phyloP scores from a whole-genome alignment of 495 filamentous ascomycete species.

The Corynascus novoguineensis region DNA sequence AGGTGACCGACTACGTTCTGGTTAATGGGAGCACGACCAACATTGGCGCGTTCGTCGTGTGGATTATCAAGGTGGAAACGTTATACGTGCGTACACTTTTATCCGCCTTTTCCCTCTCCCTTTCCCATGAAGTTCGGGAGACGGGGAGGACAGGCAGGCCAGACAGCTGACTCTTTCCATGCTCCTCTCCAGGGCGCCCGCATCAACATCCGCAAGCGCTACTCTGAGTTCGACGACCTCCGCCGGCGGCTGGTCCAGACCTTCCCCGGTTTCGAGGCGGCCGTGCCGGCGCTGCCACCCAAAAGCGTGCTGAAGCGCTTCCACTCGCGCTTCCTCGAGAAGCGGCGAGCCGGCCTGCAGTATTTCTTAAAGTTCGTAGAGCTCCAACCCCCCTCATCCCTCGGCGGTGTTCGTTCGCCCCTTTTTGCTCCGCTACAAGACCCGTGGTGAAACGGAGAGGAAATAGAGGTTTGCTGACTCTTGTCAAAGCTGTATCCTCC shows the following conservation, averaged over 20 bases:
- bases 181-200: slow-evolving; percentile 45
- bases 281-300: slow-evolving; percentile 51
- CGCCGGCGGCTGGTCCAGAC: slow-evolving; percentile 45
- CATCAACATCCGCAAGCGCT: slow-evolving; percentile 53
- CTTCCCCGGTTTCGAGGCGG: slow-evolving; percentile 50
- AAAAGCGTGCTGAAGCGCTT: slow-evolving; percentile 53
- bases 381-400: no score
- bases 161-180: background rate
- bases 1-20: slow-evolving; percentile 46
- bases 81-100: slow-evolving; percentile 32
- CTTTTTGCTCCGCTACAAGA: no score
- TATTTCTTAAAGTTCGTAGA: slow-evolving; percentile 49
- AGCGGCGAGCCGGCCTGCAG: slow-evolving; percentile 48
- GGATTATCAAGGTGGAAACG: slow-evolving; percentile 51
- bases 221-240: slow-evolving; percentile 55
- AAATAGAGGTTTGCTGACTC: background rate
- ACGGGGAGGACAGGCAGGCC: background rate
- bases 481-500: slow-evolving; percentile 44
- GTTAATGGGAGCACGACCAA: slow-evolving; percentile 47
- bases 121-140: background rate
- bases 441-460: background rate
- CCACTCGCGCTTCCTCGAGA: slow-evolving; percentile 47
- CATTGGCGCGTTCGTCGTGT: slow-evolving; percentile 54
- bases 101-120: background rate
- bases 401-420: no score